These are phyloP conservation scores for Ephemerocybe angulata DNA, from an alignment of 768 basidiomycete species.

Conservation along the genomic window DNA sequence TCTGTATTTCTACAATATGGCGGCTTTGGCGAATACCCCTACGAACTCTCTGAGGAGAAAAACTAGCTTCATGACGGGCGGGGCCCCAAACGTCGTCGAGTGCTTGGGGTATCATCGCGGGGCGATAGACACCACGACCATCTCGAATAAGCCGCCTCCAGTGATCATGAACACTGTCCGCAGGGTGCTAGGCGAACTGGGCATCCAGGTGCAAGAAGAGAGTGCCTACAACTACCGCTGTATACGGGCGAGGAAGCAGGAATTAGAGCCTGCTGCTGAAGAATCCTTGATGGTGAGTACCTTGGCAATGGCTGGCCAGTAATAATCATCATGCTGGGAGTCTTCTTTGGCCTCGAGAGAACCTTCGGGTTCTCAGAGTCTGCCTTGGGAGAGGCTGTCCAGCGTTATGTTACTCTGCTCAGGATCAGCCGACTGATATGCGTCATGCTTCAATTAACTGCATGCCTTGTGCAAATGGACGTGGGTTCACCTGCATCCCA, in stretches of 20 bases:
- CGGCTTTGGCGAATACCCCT: background rate
- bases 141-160: conserved; percentile 71
- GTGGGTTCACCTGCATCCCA: background rate
- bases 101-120: conserved; percentile 59
- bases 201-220: conserved; percentile 75
- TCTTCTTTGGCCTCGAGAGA: background rate
- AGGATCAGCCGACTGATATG: background rate
- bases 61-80: conserved; percentile 2
- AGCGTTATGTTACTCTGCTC: background rate
- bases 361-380: too few relatives aligned
- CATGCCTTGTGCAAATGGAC: background rate
- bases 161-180: conserved; percentile 75
- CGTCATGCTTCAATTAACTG: background rate
- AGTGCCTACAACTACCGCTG: conserved; percentile 82
- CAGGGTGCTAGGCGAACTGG: conserved; percentile 71
- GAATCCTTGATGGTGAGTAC: background rate
- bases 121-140: conserved; percentile 80
- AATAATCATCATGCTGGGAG: background rate
- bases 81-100: background rate
- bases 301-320: background rate
- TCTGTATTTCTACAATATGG: background rate
- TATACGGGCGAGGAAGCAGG: conserved; percentile 41
- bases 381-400: background rate
- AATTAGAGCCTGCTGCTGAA: background rate
- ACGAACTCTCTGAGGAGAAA: background rate